Base-by-base conservation (phyloP, 495 filamentous ascomycete genomes). In the Physcia stellaris region DNA sequence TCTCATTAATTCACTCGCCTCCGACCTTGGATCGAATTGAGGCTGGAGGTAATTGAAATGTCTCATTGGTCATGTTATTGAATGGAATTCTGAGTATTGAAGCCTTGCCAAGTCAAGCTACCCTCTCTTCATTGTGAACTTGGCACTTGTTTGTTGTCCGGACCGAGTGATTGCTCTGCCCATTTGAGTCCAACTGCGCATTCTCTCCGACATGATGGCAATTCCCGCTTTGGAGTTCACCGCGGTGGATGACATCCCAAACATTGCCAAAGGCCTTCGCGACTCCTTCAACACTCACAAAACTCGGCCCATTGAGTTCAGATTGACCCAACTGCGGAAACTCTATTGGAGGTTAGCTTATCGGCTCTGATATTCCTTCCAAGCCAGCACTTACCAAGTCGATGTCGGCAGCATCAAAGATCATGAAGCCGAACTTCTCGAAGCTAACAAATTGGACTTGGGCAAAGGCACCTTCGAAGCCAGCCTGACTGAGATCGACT, bases 281-380 rank as follows among this genome's bases (percentile, higher is more conserved):
- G 59, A 65, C 37, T 66, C 77, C 16, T 96, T 85, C 63, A 63
- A 67, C 45, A 66, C 81, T 11, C 77, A 88, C 57, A 83, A 80
- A 63, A 93, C 84, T 3, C 80, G 81, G 51, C 68, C 80, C 37
- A 53, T 94, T 39, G 71, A 80, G 47, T 98, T 81, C 66, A 72
- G 90, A 37, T 66, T 86, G 35, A 61, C 71, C 13, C 88, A 95
- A 67, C 76, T 95, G 26, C 79, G 86, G 35, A 87, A 85, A 66
- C 78, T 95, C 30, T 95, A 92, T 64, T 94, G 86, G 86, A 86
- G 72, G 73, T 77, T 53, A 63, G 61, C 13, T 7, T 16, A 31
- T 13, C 27, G 18, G 26, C 9, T 7, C 18, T 28, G 4, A 37
- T 35, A 9, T 9, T 22, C 6, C 30, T 11, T 12, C 11, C 10